A percentile compares a stretch with the other conserved stretches of the same genome.
Evolutionary conservation across 768 basidiomycete species (phyloP).

Genomic region (Tulasnella sp.): DNA sequence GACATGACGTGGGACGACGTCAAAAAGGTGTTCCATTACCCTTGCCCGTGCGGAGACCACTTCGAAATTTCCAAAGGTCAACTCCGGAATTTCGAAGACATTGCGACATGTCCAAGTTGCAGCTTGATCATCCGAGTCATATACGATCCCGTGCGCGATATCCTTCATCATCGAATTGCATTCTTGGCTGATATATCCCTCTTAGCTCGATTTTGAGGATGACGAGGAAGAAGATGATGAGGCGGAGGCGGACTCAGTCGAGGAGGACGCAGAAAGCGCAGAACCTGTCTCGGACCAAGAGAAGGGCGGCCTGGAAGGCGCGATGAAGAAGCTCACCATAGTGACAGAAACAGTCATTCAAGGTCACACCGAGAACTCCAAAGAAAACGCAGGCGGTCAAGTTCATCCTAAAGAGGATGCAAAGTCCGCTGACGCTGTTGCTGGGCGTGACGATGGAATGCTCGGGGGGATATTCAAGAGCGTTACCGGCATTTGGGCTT

Average conservation of each 20-base stretch:
- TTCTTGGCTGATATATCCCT: slow-evolving; percentile 1
- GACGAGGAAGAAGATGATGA: slow-evolving; percentile 46
- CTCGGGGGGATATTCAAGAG: not conserved
- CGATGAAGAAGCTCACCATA: slow-evolving; percentile 43
- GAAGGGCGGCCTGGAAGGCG: slow-evolving; percentile 47
- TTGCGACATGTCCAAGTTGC: slow-evolving; percentile 94
- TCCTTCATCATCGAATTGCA: not conserved
- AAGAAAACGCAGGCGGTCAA: slow-evolving; percentile 16
- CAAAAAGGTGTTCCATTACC: slow-evolving; percentile 84
- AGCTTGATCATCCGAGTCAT: slow-evolving; percentile 86
- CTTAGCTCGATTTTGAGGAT: slow-evolving; percentile 75
- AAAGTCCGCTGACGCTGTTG: not conserved
- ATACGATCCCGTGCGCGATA: slow-evolving; percentile 72
- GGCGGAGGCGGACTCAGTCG: slow-evolving; percentile 25
- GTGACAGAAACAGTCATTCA: not conserved
- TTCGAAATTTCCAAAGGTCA: slow-evolving; percentile 89
- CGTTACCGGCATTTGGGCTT: not conserved
- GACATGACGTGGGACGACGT: slow-evolving; percentile 86
- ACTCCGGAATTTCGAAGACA: slow-evolving; percentile 80
- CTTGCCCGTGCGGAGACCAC: slow-evolving; percentile 94
- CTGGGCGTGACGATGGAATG: not conserved
- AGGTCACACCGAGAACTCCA: not conserved
- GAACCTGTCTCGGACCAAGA: slow-evolving; percentile 30
- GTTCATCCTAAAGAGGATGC: not conserved
- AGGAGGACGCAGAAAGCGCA: slow-evolving; percentile 32